Evolutionary conservation across 2,329 filamentous ascomycete genomes (phyloP).

Genomic region (Ceratocystis papillata): DNA sequence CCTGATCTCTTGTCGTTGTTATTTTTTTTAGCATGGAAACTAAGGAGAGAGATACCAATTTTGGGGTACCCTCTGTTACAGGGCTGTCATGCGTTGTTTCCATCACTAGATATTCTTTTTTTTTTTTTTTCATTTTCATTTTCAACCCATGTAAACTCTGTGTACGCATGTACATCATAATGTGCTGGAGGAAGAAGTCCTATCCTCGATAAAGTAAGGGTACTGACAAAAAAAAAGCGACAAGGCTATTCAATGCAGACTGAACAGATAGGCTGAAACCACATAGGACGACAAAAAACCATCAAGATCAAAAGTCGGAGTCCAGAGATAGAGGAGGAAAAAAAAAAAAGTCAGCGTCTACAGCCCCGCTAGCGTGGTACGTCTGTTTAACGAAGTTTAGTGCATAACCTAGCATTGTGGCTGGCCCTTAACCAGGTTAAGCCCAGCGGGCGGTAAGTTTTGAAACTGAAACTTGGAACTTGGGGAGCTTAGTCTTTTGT

Average conservation of each 20-base stretch:
- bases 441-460: constrained; percentile 7
- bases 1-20: too few species aligned
- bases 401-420: constrained; percentile 11
- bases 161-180: not conserved
- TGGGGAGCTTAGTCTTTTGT: not conserved
- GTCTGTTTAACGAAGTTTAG: not conserved
- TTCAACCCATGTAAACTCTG: not conserved
- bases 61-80: too few species aligned
- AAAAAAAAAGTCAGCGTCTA: not conserved
- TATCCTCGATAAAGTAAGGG: not conserved
- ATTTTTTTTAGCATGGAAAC: too few species aligned
- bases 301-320: not conserved
- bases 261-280: too few species aligned
- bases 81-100: too few species aligned
- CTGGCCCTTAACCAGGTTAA: constrained; percentile 1
- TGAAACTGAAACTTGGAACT: constrained; percentile 12
- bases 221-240: too few species aligned
- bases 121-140: not conserved
- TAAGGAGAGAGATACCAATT: too few species aligned
- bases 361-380: not conserved
- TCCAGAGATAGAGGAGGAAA: not conserved
- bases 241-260: too few species aligned
- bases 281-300: not conserved
- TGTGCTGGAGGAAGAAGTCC: not conserved
- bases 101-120: not conserved